Percentiles rank a stretch among this genome's conserved stretches.
These are phyloP conservation scores for Candida albicans DNA, from an alignment of 1,139 yeast genomes.

Conservation along the genomic window DNA sequence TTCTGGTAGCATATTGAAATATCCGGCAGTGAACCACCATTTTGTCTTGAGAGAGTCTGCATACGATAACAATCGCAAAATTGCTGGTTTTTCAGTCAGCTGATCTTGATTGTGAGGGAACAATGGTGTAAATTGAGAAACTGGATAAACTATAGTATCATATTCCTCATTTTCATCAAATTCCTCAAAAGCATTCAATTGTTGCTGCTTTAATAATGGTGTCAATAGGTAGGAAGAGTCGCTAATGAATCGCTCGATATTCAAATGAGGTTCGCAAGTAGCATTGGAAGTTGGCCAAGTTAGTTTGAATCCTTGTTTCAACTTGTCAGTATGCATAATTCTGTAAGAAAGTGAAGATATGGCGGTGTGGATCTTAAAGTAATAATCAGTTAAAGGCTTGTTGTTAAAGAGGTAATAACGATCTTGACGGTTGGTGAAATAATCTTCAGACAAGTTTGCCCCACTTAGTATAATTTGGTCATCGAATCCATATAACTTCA, in stretches of 20 bases:
- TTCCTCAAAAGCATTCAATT: conserved; percentile 36
- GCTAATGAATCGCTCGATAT: conserved; percentile 54
- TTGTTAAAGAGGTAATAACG: conserved; percentile 76
- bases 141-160: conserved; percentile 82
- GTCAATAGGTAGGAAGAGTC: conserved; percentile 59
- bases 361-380: conserved; percentile 64
- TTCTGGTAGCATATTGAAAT: conserved; percentile 85
- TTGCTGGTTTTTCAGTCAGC: conserved; percentile 80
- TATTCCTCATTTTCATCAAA: conserved; percentile 23
- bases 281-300: conserved; percentile 75
- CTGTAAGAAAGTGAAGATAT: conserved; percentile 70
- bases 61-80: conserved; percentile 59
- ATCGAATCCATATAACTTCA: conserved; percentile 95
- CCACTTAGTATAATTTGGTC: conserved; percentile 87
- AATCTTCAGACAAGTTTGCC: conserved; percentile 87
- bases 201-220: conserved; percentile 54
- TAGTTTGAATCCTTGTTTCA: conserved; percentile 52
- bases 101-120: conserved; percentile 52
- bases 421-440: conserved; percentile 95
- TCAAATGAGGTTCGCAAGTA: conserved; percentile 71
- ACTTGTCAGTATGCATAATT: conserved; percentile 39
- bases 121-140: conserved; percentile 87
- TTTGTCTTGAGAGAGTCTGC: conserved; percentile 54
- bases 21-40: conserved; percentile 96
- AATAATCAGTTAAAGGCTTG: conserved; percentile 64